Evolutionary conservation across 768 basidiomycete genomes (phyloP), one percentile per base, ranked within the genome.

Genomic region (Mycena epipterygia): DNA sequence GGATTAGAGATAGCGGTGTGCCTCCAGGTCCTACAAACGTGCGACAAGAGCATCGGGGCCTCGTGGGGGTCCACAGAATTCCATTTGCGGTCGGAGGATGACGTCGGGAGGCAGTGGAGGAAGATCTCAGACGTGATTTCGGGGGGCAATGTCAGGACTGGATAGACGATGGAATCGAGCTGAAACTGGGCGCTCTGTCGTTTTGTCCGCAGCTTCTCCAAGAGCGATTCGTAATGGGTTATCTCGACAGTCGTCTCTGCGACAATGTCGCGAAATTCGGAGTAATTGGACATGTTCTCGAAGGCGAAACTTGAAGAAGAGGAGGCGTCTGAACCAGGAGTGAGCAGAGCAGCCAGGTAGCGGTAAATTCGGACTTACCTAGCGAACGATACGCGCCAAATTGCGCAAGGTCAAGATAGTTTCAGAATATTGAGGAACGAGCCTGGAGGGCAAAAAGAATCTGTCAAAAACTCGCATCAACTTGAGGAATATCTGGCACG

Each of bases 51-150:
- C 60, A 51, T 37, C 33, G 60, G 60, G 3, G 60, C 48, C n/a
- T 51, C 61, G 12, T 37, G 7, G 5, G 33, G 17, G 27, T 52
- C 21, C 33, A 14, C 21, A 6, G 35, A 27, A 30, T 63, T 63
- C 46, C 33, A 37, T 27, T 49, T 23, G 12, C 46, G 23, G n/a
- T 37, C 46, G 21, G 33, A 2, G 44, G 5, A 33, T 7, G 42
- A 60, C 5, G 48, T 41, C 5, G 61, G 49, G 48, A 63, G 61
- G 21, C 48, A 63, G 12, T 30, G 11, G 13, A 63, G 3, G 19
- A 63, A 63, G 2, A 63, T 51, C 23, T 39, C 61, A 11, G 61
- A 25, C 12, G 37, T 63, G 27, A 52, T 63, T 63, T 63, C 61
- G 35, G 33, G 30, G 25, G 61, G 61, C 3, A 63, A 11, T 6